Base-by-base conservation (phyloP, 768 basidiomycete genomes). In the Russula sp. region DNA sequence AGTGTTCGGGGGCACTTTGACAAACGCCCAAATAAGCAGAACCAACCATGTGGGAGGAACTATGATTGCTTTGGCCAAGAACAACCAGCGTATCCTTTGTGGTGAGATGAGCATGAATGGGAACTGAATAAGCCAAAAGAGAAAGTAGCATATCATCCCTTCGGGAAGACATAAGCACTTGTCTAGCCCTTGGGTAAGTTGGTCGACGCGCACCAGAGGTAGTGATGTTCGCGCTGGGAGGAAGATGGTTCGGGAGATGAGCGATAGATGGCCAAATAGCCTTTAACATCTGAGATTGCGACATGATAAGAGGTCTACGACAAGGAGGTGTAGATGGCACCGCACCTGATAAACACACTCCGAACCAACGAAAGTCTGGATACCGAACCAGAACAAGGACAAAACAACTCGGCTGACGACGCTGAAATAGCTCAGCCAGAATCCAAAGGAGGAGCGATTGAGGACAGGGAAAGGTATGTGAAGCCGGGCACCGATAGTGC, bases 391-490 rank as follows among this genome's bases (percentile, higher is more conserved):
- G 71, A 92, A 88, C 79, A 91, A 82, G 41, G 87, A 78, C 25
- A 93, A 80, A 20, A 90, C 74, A 47, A 85, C 80, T 22, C 90
- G 82, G 66, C 87, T 90, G 60, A 93, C 70, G 49, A 94, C 87
- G 60, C 83, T 84, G 72, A 93, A 93, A 73, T 91, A 93, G 69
- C 89, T 88, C 68, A 93, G 81, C 84, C 88, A 93, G 75, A 92
- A 93, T 2, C 93, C 92, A 67, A 93, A 90, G 0, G 88, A 91
- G 2, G 91, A 90, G 16, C 92, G 79, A 66, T 87, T 90, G n/a
- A 92, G 76, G 53, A 93, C 80, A 1, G 83, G 80, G 70, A 92
- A 92, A 0, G 87, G 82, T 29, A 93, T 75, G 66, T 90, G 89
- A 48, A 90, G 79, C 20, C 87, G 81, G 29, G 90, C 87, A 29